Base-by-base conservation (phyloP, 2,329 filamentous ascomycete genomes). In the Sporothrix sp. region DNA sequence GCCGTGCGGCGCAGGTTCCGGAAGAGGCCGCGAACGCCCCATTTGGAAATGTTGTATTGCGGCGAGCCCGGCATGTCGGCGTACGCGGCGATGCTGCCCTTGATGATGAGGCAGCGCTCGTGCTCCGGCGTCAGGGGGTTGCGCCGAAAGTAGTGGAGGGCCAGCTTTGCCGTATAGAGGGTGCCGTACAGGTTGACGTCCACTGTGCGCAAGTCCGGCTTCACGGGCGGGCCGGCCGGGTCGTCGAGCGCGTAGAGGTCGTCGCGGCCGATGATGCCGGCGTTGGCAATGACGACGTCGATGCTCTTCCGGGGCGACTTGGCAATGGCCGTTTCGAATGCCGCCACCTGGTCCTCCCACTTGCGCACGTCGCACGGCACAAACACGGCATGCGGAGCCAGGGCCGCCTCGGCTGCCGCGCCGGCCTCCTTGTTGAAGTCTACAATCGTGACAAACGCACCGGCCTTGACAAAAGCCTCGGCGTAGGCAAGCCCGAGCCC, bases 81-180 rank as follows among this genome's bases (percentile, higher is more conserved):
- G 58, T 67, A 76, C 0, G 66, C 68, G 0, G 71, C 70, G 58
- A 76, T 66, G 50, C 68, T 72, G 4, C 69, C 69, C 0, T 68
- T 73, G 20, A 76, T 68, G 43, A 76, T 70, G 33, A 76, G 67
- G 51, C 71, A 72, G 1, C 72, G 65, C 51, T 75, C 71, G 7
- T 66, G 59, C 1, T 66, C 63, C 0, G 63, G 58, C 0, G 54
- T 61, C 14, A 66, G 64, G 0, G 68, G 66, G 30, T 69, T 65
- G 39, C 66, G 62, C 2, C 69, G 58, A 56, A 74, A 73, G 52
- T 72, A 72, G 54, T 73, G 68, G 8, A 71, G 60, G 0, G 71
- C 71, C 0, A 74, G 61, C 53, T 72, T 73, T 50, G 66, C 63
- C 0, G 71, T 73, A 57, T 73, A 74, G 11, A 71, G 50, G 0